A percentile compares a stretch with the other conserved stretches of the same genome.
Evolutionary conservation across 768 basidiomycete genomes (phyloP).

Genomic region (Lentinula guzmanii): DNA sequence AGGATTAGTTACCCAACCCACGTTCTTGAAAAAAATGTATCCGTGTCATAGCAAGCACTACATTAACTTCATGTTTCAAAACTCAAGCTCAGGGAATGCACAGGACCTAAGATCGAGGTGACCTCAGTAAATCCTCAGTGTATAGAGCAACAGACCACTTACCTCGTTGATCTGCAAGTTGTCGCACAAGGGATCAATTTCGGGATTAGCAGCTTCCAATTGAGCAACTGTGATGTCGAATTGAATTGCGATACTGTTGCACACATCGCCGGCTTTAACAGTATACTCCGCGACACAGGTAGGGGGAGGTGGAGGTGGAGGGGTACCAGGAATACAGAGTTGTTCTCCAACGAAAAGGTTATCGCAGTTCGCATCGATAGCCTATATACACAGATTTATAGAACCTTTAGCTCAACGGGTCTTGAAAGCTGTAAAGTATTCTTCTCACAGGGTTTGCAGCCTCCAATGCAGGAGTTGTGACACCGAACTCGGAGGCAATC

Average conservation of each 20-base stretch:
- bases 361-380: background rate
- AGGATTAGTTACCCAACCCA: too few species aligned
- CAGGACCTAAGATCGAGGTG: background rate
- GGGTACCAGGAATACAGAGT: background rate
- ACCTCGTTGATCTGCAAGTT: background rate
- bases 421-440: background rate
- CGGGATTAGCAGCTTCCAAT: background rate
- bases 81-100: background rate
- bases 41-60: too few species aligned
- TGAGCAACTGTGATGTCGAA: background rate
- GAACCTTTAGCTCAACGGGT: background rate
- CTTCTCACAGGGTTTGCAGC: background rate
- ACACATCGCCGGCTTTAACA: background rate
- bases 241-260: background rate
- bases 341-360: background rate
- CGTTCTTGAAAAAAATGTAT: too few species aligned
- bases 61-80: background rate
- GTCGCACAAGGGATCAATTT: background rate
- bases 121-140: too few species aligned
- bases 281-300: background rate
- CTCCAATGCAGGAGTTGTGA: background rate
- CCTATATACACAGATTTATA: background rate
- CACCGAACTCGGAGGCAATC: background rate
- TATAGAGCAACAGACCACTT: background rate
- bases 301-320: background rate